Conservation (phyloP, 23 red algal genomes). For the Gracilaria caudata region DNA sequence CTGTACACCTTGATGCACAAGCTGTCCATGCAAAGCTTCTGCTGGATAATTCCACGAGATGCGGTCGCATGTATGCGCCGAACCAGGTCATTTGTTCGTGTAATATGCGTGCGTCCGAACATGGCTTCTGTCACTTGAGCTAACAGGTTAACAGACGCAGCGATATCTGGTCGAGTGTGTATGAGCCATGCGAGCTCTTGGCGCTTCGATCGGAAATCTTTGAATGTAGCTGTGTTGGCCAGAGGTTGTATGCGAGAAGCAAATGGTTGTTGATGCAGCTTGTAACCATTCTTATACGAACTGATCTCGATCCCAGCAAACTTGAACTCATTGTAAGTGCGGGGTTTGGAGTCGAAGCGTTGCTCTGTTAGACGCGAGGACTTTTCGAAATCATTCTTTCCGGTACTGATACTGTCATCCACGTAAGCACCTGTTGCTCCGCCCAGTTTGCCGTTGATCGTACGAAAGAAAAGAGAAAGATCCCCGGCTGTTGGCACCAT, state of each 20-base stretch:
- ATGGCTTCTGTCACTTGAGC: slow-evolving; percentile 30
- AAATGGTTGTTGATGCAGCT: not conserved
- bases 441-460: not conserved
- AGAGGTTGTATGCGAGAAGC: not conserved
- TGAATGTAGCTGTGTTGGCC: not conserved
- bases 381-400: not conserved
- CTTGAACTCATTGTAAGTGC: not conserved
- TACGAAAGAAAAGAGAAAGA: not conserved
- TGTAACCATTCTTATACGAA: not conserved
- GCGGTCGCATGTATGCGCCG: not conserved
- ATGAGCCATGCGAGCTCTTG: slow-evolving; percentile 3
- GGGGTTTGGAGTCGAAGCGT: slow-evolving; percentile 24
- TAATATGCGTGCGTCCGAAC: not conserved
- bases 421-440: slow-evolving; percentile 30
- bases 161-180: slow-evolving; percentile 32
- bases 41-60: not conserved
- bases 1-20: slow-evolving; percentile 29
- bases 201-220: slow-evolving; percentile 8
- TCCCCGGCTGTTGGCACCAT: slow-evolving; percentile 7
- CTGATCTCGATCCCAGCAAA: slow-evolving; percentile 37
- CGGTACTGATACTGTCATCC: slow-evolving; percentile 29
- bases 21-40: slow-evolving; percentile 1
- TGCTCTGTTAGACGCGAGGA: not conserved
- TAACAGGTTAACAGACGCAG: not conserved
- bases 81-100: slow-evolving; percentile 4